Percentiles rank a stretch among this genome's conserved stretches.
Evolutionary conservation across 1,139 yeast species (phyloP).

Genomic region (Blastobotrys malaysiensis): DNA sequence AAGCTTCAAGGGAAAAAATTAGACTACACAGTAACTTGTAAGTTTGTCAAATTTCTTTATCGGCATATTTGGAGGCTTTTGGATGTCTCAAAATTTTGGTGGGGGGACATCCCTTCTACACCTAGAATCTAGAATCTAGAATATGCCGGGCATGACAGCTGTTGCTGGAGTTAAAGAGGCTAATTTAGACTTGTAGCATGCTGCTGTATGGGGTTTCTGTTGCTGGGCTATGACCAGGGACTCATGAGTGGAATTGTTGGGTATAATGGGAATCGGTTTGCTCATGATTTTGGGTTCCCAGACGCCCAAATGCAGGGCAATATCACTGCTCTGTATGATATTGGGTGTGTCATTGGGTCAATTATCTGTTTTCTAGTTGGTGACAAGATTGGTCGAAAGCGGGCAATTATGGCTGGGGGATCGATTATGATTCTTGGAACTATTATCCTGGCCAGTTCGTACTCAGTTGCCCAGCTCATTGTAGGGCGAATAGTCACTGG

Average conservation of each 20-base stretch:
- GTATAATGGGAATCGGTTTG: conserved; percentile 5
- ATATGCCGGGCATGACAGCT: too few relatives aligned
- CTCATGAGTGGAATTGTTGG: conserved; percentile 11
- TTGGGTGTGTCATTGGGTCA: conserved; percentile 64
- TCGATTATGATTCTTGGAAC: conserved; percentile 41
- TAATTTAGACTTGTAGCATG: not conserved
- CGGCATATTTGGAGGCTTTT: too few relatives aligned
- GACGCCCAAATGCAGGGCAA: conserved; percentile 25
- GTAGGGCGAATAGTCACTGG: conserved; percentile 54
- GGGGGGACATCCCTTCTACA: not conserved
- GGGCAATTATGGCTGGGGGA: conserved; percentile 15
- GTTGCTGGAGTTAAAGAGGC: not conserved
- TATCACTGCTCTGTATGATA: conserved; percentile 54
- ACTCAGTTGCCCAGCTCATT: conserved; percentile 39
- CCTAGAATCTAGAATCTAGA: too few relatives aligned
- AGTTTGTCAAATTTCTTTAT: not conserved
- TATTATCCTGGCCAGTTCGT: conserved; percentile 29
- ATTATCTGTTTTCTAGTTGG: conserved; percentile 41
- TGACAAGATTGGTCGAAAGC: conserved; percentile 53
- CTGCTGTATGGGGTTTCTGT: conserved; percentile 7
- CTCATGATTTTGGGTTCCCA: conserved; percentile 15
- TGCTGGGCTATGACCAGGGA: conserved; percentile 10
- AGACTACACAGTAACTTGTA: conserved; percentile 1
- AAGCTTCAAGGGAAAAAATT: conserved; percentile 1
- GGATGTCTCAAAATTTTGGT: not conserved